Evolutionary conservation across 192 early-diverging fungal genomes (phyloP), one percentile per base, ranked within the genome.

Genomic region (Lunasporangiospora selenospora): DNA sequence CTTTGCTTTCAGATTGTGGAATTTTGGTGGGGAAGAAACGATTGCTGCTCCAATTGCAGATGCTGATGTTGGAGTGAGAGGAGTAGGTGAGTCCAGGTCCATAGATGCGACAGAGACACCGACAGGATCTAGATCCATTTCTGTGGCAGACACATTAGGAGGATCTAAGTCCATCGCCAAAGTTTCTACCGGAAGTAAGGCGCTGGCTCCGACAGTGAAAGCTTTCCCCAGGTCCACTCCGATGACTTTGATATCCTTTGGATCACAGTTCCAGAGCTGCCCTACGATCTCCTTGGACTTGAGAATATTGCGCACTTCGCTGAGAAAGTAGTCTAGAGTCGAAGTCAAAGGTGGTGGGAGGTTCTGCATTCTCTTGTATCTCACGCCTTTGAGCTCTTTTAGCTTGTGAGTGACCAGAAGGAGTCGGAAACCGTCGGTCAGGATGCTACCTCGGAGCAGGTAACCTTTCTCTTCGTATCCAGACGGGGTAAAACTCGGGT

Each of bases 401-500:
- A 56, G 3, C 41, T 44, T 56, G 40, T 51, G 58, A 1, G 53
- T 55, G 3, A 44, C 33, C 15, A 66, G 31, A 4, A 58, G 47
- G 47, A 66, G 45, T 2, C 55, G 64, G 33, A 57, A 47, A 7
- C 48, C 64, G 23, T 66, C 54, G 3, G 54, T 52, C 54, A 16
- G 10, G 31, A 66, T 29, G 15, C 39, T 58, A 9, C 48, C 55
- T 7, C 43, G 39, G 2, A 58, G 47, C 21, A 47, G 27, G 50
- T 56, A 56, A 19, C 46, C 45, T 6, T 19, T 32, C n/a, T n/a
- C n/a, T n/a, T n/a, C n/a, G n/a, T n/a, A n/a, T n/a, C n/a, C n/a
- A n/a, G n/a, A n/a, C n/a, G n/a, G n/a, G n/a, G n/a, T n/a, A n/a
- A n/a, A n/a, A n/a, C n/a, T n/a, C n/a, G n/a, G n/a, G n/a, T n/a